Evolutionary conservation across 192 early-diverging fungal genomes (phyloP).

Genomic region (Lobosporangium transversale): DNA sequence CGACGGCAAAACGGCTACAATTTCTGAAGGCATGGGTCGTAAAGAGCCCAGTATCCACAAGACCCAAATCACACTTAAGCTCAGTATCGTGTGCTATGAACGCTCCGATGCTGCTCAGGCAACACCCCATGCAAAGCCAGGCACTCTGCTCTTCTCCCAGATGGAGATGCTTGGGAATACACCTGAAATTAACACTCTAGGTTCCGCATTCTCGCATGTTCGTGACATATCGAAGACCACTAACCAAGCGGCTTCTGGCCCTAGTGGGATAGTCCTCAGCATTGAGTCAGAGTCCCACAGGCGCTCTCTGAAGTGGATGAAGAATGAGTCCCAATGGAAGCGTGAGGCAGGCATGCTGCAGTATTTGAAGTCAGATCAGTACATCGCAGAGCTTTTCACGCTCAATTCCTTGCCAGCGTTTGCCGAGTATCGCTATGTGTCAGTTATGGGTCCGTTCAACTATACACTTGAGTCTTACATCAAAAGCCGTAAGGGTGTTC

Average conservation of each 20-base stretch:
- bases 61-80: conserved; percentile 45
- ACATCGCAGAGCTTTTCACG: conserved; percentile 36
- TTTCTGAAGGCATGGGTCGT: no score
- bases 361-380: conserved; percentile 27
- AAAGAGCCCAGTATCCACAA: conserved; percentile 23
- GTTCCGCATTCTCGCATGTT: conserved; percentile 40
- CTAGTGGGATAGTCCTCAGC: conserved; percentile 17
- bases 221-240: conserved; percentile 34
- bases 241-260: conserved; percentile 33
- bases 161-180: conserved; percentile 35
- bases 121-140: conserved; percentile 33
- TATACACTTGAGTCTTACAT: conserved; percentile 37
- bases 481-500: conserved; percentile 23
- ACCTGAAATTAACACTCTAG: conserved; percentile 26
- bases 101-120: conserved; percentile 39
- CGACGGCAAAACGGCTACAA: neutral
- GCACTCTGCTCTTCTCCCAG: conserved; percentile 47
- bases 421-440: conserved; percentile 46
- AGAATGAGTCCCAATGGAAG: conserved; percentile 48
- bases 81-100: conserved; percentile 45
- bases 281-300: conserved; percentile 39
- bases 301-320: conserved; percentile 42
- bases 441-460: conserved; percentile 45
- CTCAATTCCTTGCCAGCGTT: conserved; percentile 26
- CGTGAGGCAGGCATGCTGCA: conserved; percentile 53